A percentile compares a stretch with the other conserved stretches of the same genome.
Conservation (phyloP, 495 filamentous ascomycete species). For the Trichoderma gamsii region DNA sequence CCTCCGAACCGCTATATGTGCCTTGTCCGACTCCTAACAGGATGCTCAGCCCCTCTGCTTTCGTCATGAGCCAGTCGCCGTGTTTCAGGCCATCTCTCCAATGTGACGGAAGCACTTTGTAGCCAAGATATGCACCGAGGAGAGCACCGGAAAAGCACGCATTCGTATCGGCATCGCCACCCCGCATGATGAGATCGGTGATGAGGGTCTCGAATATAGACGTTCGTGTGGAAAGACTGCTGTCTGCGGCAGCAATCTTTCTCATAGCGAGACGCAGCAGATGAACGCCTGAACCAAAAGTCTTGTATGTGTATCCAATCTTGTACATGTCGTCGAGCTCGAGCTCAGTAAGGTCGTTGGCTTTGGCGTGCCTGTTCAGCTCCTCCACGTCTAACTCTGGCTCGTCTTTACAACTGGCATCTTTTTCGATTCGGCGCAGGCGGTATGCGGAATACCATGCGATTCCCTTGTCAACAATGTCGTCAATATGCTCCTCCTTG, state of each 20-base stretch:
- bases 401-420: constrained; percentile 14
- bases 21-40: constrained; percentile 28
- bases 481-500: constrained; percentile 31
- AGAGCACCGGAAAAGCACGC: constrained; percentile 43
- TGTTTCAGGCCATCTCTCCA: constrained; percentile 40
- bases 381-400: constrained; percentile 30
- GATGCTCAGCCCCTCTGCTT: constrained; percentile 26
- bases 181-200: constrained; percentile 40
- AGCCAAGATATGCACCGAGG: constrained; percentile 38
- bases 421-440: constrained; percentile 18
- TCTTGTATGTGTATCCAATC: constrained; percentile 49
- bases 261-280: constrained; percentile 33
- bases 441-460: constrained; percentile 20
- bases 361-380: constrained; percentile 30
- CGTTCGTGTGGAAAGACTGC: constrained; percentile 15
- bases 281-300: constrained; percentile 36
- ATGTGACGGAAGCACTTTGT: constrained; percentile 32
- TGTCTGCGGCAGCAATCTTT: constrained; percentile 12
- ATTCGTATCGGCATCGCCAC: constrained; percentile 47
- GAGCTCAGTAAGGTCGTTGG: constrained; percentile 27
- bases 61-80: constrained; percentile 35
- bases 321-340: constrained; percentile 30
- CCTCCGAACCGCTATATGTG: constrained; percentile 24
- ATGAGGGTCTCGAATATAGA: constrained; percentile 37
- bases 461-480: constrained; percentile 22